These are phyloP conservation scores for Sarocladiaceae sp. DNA, from an alignment of 2,329 filamentous ascomycete genomes.

Conservation along the genomic window DNA sequence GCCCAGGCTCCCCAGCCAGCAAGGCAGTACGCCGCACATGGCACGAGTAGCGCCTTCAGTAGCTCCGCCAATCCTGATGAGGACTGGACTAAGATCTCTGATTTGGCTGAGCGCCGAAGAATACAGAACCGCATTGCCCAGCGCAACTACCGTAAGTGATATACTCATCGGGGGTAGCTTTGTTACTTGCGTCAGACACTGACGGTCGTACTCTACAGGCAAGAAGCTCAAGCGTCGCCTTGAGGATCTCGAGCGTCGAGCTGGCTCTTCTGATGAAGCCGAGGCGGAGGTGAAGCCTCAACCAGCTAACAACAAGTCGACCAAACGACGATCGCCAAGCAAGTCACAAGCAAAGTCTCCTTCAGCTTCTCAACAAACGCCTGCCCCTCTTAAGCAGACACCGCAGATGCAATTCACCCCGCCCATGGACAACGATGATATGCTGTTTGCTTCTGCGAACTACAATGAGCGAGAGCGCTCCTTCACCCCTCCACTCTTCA, in stretches of 20 bases:
- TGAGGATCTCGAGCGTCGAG: conserved; percentile 78
- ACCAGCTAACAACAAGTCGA: conserved; percentile 26
- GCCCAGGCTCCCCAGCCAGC: conserved; percentile 24
- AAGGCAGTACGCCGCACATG: conserved; percentile 67
- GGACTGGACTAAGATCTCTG: conserved; percentile 99
- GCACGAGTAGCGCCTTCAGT: conserved; percentile 91
- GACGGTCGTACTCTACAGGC: conserved; percentile 57
- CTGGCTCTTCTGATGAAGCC: conserved; percentile 51
- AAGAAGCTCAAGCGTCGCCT: conserved; percentile 91
- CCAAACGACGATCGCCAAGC: conserved; percentile 39
- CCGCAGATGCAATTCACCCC: conserved; percentile 54
- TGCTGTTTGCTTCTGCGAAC: conserved; percentile 51
- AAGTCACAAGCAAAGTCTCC: conserved; percentile 29
- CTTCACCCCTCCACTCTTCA: conserved; percentile 66
- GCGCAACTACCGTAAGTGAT: conserved; percentile 82
- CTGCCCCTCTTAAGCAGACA: conserved; percentile 14
- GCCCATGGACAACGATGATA: conserved; percentile 61
- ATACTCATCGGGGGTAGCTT: not conserved
- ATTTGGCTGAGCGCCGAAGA: conserved; percentile 86
- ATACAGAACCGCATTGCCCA: conserved; percentile 98
- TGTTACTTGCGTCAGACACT: too few relatives aligned
- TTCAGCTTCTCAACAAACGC: conserved; percentile 23
- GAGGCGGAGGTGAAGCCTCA: conserved; percentile 33
- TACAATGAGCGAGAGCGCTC: conserved; percentile 67
- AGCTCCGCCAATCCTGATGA: conserved; percentile 92